Base-by-base conservation (phyloP, 768 basidiomycete genomes). In the Asterophora parasitica region DNA sequence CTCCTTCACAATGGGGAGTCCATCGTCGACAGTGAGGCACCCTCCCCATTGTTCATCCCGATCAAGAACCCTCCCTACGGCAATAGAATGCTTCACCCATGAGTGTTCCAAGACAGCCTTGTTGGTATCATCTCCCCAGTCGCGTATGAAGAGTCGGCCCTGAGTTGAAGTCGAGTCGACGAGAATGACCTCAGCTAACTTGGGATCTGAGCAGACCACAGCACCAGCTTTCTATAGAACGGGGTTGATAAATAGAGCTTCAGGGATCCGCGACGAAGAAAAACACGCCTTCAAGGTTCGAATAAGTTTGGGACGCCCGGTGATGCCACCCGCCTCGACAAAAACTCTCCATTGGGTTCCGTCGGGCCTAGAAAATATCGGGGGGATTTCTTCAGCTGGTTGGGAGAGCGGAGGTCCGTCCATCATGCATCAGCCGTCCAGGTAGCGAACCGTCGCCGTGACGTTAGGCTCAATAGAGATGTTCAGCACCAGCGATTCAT, bases 131-230 rank as follows among this genome's bases (percentile, higher is more conserved):
- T 62, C 58, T 6, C 74, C 70, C 81, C 81, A 85, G 15, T 78
- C 76, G 32, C 77, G 73, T 49, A 85, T 72, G 55, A 84, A 77
- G 13, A 72, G 69, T 56, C 69, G 67, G 20, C 84, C 83, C 34
- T 75, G 71, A n/a, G 66, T 58, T 0, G 77, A 71, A 13, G 65
- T 62, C 1, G 76, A 61, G 52, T 85, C 77, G 6, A 88, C 80
- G 4, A 88, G 65, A 37, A 86, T 77, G 19, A 86, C 66, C 15
- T 72, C 63, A 0, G 85, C 77, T 42, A 75, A 68, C 38, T 68
- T 73, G 7, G 79, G 74, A 49, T 77, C 74, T 42, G 66, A 70
- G 48, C 69, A 71, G 38, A 82, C 75, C 13, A 62, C 48, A 3
- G 80, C 85, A 27, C 84, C 84, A 11, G 74, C 67, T 61, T 66